Percentiles rank a stretch among this genome's conserved stretches.
Conservation (phyloP, 2,329 filamentous ascomycete species). For the Alternaria sp. region DNA sequence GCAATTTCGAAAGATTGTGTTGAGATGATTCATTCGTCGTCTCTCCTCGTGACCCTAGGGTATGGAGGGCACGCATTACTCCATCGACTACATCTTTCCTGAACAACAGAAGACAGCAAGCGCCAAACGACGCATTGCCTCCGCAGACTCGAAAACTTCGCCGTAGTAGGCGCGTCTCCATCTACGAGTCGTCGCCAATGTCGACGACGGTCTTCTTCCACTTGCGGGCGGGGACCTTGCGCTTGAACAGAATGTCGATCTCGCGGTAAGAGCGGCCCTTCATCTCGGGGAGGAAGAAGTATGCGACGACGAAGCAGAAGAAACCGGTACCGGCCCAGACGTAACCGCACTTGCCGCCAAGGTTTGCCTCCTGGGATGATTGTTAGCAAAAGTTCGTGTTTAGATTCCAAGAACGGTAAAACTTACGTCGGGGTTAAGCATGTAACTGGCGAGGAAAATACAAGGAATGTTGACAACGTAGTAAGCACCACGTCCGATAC, state of each 20-base stretch:
- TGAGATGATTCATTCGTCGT: not conserved
- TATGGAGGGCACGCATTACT: not conserved
- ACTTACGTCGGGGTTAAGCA: conserved; percentile 61
- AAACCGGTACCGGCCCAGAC: conserved; percentile 55
- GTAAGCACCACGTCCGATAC: conserved; percentile 68
- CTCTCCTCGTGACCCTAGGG: not conserved
- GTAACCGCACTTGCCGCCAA: conserved; percentile 46
- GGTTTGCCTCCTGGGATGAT: conserved; percentile 61
- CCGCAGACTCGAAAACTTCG: not conserved
- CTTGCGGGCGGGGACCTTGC: conserved; percentile 60
- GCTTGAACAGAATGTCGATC: conserved; percentile 55
- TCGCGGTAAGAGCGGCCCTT: conserved; percentile 58
- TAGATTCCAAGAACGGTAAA: conserved; percentile 45
- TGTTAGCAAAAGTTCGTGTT: conserved; percentile 39
- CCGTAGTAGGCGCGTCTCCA: not conserved
- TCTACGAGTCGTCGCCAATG: conserved; percentile 67
- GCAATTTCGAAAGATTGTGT: not conserved
- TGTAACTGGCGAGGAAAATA: conserved; percentile 67
- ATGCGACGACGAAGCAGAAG: conserved; percentile 60
- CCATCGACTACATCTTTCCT: not conserved
- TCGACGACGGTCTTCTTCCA: conserved; percentile 64
- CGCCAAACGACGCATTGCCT: not conserved
- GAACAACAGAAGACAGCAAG: not conserved
- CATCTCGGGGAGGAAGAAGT: conserved; percentile 61
- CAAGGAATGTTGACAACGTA: conserved; percentile 70